A percentile compares a stretch with the other conserved stretches of the same genome.
These are phyloP conservation scores for Thalassiosira hispida DNA, from an alignment of 352 stramenopile species.

Conservation along the genomic window DNA sequence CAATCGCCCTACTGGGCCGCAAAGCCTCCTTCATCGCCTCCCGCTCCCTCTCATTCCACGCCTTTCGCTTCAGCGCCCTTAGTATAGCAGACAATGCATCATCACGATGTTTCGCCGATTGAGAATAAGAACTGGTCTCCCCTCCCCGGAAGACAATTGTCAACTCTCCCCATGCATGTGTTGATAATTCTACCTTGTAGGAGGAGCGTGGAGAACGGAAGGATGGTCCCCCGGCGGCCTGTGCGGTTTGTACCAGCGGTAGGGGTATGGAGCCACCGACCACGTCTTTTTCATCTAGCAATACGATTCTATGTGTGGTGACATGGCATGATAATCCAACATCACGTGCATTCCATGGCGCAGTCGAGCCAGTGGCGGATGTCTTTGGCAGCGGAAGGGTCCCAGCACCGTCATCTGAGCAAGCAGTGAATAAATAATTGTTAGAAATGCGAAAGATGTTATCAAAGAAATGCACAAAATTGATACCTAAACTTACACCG, in stretches of 20 bases:
- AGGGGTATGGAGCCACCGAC: conserved; percentile 65
- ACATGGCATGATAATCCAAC: conserved; percentile 54
- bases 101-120: conserved; percentile 67
- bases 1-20: conserved; percentile 31
- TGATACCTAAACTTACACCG: conserved; percentile 43
- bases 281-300: conserved; percentile 50
- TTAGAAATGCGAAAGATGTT: background rate
- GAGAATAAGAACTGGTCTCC: conserved; percentile 41
- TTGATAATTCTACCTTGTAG: conserved; percentile 70
- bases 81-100: conserved; percentile 58
- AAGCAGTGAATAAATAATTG: background rate
- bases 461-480: conserved; percentile 13
- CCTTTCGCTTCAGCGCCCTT: conserved; percentile 64
- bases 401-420: conserved; percentile 32
- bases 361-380: background rate
- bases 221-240: conserved; percentile 28
- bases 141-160: conserved; percentile 60
- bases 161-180: conserved; percentile 70
- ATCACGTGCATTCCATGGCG: conserved; percentile 60
- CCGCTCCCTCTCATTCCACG: conserved; percentile 65
- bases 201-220: conserved; percentile 49
- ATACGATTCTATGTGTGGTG: conserved; percentile 81
- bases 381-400: conserved; percentile 23
- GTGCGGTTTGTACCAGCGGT: conserved; percentile 55
- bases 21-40: conserved; percentile 39